Percentiles rank a stretch among this genome's conserved stretches.
Evolutionary conservation across 2,329 filamentous ascomycete genomes (phyloP).

Genomic region (Ophioceras dolichostomum): DNA sequence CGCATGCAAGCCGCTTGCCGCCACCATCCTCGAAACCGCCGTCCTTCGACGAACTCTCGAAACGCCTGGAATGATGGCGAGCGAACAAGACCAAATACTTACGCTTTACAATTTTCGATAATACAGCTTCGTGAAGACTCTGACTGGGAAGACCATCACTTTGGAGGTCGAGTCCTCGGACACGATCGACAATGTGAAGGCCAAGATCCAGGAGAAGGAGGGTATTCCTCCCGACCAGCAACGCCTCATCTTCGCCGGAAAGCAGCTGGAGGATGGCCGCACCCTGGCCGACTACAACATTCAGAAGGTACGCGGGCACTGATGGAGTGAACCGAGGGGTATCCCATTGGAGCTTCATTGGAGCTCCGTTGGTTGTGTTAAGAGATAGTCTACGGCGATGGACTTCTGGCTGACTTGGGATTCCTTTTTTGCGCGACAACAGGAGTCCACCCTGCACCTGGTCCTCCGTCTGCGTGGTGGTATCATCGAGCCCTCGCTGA

Average conservation of each 20-base stretch:
- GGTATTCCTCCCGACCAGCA: constrained; percentile 97
- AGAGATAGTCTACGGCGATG: too few species aligned
- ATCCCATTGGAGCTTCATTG: too few species aligned
- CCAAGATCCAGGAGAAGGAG: constrained; percentile 99
- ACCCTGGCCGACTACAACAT: constrained; percentile 98
- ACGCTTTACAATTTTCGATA: too few species aligned
- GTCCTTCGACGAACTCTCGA: constrained; percentile 4
- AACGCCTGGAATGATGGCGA: too few species aligned
- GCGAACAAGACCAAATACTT: too few species aligned
- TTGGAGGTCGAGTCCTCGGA: constrained; percentile 98
- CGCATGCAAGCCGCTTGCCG: too few species aligned
- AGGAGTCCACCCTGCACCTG: constrained; percentile 97
- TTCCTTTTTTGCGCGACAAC: too few species aligned
- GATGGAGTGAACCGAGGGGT: neutral
- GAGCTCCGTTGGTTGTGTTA: too few species aligned
- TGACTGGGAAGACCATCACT: constrained; percentile 99
- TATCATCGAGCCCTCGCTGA: constrained; percentile 98
- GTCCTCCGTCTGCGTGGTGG: constrained; percentile 98
- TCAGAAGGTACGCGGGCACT: constrained; percentile 64
- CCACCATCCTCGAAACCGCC: too few species aligned
- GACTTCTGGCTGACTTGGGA: too few species aligned
- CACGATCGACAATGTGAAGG: constrained; percentile 99
- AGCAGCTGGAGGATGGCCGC: constrained; percentile 97
- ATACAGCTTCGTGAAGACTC: constrained; percentile 96
- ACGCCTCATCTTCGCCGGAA: constrained; percentile 96